Conservation (phyloP, 2,329 filamentous ascomycete species). For the Aurifilum marmelostoma region DNA sequence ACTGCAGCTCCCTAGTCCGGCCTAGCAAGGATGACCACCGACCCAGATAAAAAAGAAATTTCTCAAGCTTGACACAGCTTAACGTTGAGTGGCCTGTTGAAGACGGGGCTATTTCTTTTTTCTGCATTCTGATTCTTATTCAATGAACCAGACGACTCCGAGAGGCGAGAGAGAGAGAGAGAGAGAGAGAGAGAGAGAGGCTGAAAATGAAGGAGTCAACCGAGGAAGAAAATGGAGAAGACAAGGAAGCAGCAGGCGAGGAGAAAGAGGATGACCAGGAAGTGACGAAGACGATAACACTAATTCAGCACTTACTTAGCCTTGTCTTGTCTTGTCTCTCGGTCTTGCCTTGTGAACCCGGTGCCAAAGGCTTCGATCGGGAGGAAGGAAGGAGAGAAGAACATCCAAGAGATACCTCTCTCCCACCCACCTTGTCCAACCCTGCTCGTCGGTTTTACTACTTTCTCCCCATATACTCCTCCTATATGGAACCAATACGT, state of each 20-base stretch:
- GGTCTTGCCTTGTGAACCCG: background rate
- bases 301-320: background rate
- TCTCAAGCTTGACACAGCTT: background rate
- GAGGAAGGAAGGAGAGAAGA: background rate
- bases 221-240: background rate
- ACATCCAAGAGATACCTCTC: background rate
- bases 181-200: no score
- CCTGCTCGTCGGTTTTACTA: no score
- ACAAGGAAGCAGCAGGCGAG: background rate
- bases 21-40: background rate
- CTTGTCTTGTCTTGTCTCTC: background rate
- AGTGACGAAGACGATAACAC: background rate
- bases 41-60: constrained; percentile 27
- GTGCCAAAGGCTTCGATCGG: background rate
- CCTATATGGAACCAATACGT: background rate
- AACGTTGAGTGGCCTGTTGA: background rate
- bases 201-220: background rate
- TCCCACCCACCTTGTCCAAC: no score
- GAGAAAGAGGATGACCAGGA: background rate
- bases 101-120: background rate
- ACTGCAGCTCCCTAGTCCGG: constrained; percentile 13
- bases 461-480: background rate
- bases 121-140: background rate
- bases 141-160: background rate
- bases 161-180: background rate